Evolutionary conservation across 495 filamentous ascomycete species (phyloP), one percentile per base, ranked within the genome.

Genomic region (Darksidea phi): DNA sequence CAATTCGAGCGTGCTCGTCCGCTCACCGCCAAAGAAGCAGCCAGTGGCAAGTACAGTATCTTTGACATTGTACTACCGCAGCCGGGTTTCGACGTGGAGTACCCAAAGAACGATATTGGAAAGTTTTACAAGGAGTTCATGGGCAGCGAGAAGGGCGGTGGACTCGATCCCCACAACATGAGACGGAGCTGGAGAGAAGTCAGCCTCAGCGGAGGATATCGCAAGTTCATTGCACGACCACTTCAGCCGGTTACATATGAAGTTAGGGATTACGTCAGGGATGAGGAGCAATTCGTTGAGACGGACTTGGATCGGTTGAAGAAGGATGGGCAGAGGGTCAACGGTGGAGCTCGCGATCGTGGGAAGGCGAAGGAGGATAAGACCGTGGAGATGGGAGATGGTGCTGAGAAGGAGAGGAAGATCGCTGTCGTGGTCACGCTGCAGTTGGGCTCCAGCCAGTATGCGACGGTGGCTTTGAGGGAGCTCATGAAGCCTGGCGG

Each of bases 61-160:
- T 92, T 88, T 67, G 94, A 98, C 68, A 70, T 98, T 54, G 93
- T 98, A n/a, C 79, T 98, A 2, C 91, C 94, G n/a, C 85, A 87
- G 12, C 93, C 95, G 5, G 94, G 94, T 28, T 97, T 82, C 73
- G 92, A 96, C 64, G 82, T 97, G 28, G 71, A 87, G 7, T 98
- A 97, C 69, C 94, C 94, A 1, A 70, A 76, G 1, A 96, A 97
- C 67, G 81, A 82, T n/a, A 82, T 97, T 66, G 86, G 84, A 13
- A 81, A 84, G 10, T 91, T 86, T 70, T 98, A 97, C 72, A 79
- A 77, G 55, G 74, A 79, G 8, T 94, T 96, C 73, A 97, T 98
- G 95, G 81, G 70, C 13, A 86, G 80, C 53, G 80, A 86, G 48
- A 81, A 82, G 46, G 91, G 91, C 47, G 91, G 91, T 10, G 78